A percentile compares a stretch with the other conserved stretches of the same genome.
These are phyloP conservation scores for Penicillium sp. DNA, from an alignment of 2,329 filamentous ascomycete species.

Conservation along the genomic window DNA sequence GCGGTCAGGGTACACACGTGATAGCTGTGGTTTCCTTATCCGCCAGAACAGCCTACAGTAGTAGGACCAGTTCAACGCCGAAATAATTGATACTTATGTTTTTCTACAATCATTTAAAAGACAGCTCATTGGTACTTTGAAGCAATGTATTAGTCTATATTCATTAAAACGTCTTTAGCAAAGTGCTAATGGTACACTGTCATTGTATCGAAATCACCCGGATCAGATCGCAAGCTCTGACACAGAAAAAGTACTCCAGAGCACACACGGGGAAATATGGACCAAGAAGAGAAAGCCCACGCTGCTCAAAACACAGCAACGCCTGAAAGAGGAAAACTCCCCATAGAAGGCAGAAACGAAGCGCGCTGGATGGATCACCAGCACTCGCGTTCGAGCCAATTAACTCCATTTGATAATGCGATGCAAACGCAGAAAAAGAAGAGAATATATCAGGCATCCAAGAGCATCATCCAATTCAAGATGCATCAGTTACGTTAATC, in stretches of 20 bases:
- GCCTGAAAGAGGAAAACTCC: conserved; percentile 2
- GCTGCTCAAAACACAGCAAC: conserved; percentile 6
- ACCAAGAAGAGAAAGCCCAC: conserved; percentile 25
- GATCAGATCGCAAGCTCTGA: conserved; percentile 20
- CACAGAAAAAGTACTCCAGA: conserved; percentile 28
- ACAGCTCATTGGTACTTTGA: neutral
- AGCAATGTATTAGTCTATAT: conserved; percentile 28
- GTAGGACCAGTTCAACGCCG: neutral
- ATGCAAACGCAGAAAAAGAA: conserved; percentile 15
- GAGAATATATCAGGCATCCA: conserved; percentile 7
- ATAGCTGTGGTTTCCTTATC: neutral
- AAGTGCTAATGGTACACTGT: conserved; percentile 24
- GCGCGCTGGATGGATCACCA: neutral
- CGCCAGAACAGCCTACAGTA: neutral
- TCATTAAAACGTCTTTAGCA: conserved; percentile 19
- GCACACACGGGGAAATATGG: conserved; percentile 27
- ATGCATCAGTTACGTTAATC: conserved; percentile 31
- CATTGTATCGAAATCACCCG: conserved; percentile 24
- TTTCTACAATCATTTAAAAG: neutral
- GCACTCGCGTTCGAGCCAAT: conserved; percentile 3
- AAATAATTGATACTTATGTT: neutral
- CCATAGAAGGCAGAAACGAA: conserved; percentile 2
- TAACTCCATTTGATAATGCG: conserved; percentile 30
- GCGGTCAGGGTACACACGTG: conserved; percentile 15
- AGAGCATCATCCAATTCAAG: conserved; percentile 19